Percentiles rank a stretch among this genome's conserved stretches.
Evolutionary conservation across 345 rosid genomes (phyloP).

Genomic region (Cardiospermum halicacabum): DNA sequence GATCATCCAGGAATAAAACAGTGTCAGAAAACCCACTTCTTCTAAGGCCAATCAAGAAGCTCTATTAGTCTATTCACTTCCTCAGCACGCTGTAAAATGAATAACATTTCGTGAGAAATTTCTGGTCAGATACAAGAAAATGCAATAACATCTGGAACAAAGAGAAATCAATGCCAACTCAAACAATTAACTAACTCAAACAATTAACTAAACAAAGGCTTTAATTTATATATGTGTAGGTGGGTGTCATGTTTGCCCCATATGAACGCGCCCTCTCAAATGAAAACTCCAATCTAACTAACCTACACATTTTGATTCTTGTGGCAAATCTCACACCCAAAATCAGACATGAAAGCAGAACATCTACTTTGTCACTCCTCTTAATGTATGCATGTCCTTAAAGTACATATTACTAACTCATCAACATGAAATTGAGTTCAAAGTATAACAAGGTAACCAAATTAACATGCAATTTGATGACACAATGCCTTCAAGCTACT

Average conservation of each 20-base stretch:
- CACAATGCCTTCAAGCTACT: background rate
- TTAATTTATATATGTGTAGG: too few relatives aligned
- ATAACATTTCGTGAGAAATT: slow-evolving; percentile 10
- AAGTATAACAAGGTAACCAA: background rate
- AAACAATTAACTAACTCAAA: too few relatives aligned
- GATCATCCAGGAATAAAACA: slow-evolving; percentile 11
- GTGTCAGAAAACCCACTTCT: slow-evolving; percentile 19
- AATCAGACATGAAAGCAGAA: background rate
- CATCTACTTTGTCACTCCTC: background rate
- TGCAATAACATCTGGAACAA: background rate
- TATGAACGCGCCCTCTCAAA: background rate
- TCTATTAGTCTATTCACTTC: slow-evolving; percentile 35
- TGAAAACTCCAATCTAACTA: background rate
- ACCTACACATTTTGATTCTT: background rate
- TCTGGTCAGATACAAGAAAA: slow-evolving; percentile 1
- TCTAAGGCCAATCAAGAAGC: slow-evolving; percentile 7
- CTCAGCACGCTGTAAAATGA: slow-evolving; percentile 58
- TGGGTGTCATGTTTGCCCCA: too few relatives aligned
- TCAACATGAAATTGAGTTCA: background rate
- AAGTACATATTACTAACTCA: background rate
- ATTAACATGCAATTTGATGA: background rate
- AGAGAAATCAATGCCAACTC: background rate
- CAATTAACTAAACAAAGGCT: background rate
- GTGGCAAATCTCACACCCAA: background rate
- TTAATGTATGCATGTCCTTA: too few relatives aligned